phyloP scores from a whole-genome alignment of 768 basidiomycete genomes.

The Pleurotus platypus region DNA sequence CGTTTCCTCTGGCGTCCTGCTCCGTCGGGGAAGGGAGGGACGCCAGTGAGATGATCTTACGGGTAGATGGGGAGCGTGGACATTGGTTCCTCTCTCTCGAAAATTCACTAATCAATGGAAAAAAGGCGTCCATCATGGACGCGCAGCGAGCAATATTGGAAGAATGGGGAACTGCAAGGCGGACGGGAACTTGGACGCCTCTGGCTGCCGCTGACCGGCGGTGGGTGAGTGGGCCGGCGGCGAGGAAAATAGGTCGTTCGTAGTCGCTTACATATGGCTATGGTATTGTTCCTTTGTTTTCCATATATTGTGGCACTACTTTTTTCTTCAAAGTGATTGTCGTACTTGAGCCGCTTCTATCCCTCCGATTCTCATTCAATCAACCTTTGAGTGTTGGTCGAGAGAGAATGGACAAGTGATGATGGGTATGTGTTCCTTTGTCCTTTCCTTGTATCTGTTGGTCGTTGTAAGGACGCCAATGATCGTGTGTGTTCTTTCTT shows the following conservation, averaged over 20 bases:
- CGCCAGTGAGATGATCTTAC: slow-evolving; percentile 27
- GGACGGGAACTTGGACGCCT: slow-evolving; percentile 10
- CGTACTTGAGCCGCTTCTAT: no score
- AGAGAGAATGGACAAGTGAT: no score
- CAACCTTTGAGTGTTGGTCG: no score
- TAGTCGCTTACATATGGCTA: no score
- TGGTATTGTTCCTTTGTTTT: no score
- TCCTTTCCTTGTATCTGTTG: no score
- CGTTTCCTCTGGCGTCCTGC: slow-evolving; percentile 22
- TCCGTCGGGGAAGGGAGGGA: slow-evolving; percentile 27
- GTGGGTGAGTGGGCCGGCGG: slow-evolving; percentile 1
- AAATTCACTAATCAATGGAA: slow-evolving; percentile 23
- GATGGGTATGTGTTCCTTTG: no score
- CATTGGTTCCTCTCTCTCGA: slow-evolving; percentile 31
- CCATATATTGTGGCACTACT: no score
- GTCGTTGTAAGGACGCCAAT: no score
- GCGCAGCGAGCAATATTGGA: slow-evolving; percentile 24
- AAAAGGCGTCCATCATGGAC: slow-evolving; percentile 11
- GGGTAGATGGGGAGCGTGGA: slow-evolving; percentile 23
- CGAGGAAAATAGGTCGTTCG: not conserved
- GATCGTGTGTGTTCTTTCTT: no score
- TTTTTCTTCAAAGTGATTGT: no score
- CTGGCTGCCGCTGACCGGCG: not conserved
- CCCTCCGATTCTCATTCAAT: no score
- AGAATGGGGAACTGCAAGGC: slow-evolving; percentile 21